Base-by-base conservation (phyloP, 805 yeast genomes). In the Yarrowia bubula region DNA sequence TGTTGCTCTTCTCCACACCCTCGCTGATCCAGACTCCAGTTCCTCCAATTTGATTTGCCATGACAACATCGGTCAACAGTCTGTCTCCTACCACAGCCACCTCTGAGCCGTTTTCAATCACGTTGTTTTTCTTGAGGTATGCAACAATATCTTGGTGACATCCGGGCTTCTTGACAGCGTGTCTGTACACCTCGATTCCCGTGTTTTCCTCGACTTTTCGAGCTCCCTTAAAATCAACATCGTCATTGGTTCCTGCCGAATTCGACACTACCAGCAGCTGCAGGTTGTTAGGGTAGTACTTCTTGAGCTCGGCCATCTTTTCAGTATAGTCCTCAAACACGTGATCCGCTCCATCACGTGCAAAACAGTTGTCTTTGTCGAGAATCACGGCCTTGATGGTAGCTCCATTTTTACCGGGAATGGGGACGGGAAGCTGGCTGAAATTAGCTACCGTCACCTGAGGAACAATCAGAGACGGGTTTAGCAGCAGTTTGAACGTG, bases 311-410 rank as follows among this genome's bases (percentile, higher is more conserved):
- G 6, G 77, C 75, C 91, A 95, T 91, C 47, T 79, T 76, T 9
- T 74, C 75, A 70, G 72, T 43, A 68, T 92, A 92, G 1, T 78
- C 89, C 0, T 89, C 91, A 89, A 90, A 92, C 1, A 93, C 89
- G 66, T 84, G 82, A 67, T 87, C 88, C 67, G 86, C 89, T 65
- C 90, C 89, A 39, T 92, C 92, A 66, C 83, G 82, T 5, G 99
- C 96, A 74, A 95, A 89, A 72, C 98, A 93, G 75, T 95, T 95
- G 76, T 95, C 99, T 74, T 95, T 95, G 73, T 95, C 99, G 31
- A 95, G 78, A 0, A 95, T 93, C 1, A 92, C 81, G 0, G 92
- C 96, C 71, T 84, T 87, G 66, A 90, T 88, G 5, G 70, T 70
- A 55, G 76, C 65, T 66, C 66, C 32, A 7, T n/a, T 41, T n/a